phyloP scores from a whole-genome alignment of 257 asterid species.

The Lithospermum erythrorhizon region DNA sequence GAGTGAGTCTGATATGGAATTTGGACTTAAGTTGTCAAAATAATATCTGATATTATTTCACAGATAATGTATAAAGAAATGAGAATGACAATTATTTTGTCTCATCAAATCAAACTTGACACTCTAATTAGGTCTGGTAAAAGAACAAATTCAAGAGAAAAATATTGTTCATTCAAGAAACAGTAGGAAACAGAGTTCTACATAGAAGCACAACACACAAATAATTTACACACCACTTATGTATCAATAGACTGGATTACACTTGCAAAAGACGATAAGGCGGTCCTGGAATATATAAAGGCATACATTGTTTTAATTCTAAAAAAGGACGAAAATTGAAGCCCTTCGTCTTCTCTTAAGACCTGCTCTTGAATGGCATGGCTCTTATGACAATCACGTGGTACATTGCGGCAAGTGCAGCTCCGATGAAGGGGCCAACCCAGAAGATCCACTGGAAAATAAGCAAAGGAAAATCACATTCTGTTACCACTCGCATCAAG shows the following conservation, averaged over 20 bases:
- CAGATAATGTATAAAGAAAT: too few species aligned
- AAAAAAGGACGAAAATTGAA: not conserved
- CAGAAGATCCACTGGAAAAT: slow-evolving; percentile 47
- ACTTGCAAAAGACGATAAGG: slow-evolving; percentile 5
- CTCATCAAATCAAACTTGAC: too few species aligned
- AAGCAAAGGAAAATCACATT: not conserved
- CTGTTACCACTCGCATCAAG: not conserved
- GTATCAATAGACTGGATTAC: slow-evolving; percentile 2
- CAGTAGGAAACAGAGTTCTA: slow-evolving; percentile 2
- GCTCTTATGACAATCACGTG: slow-evolving; percentile 57
- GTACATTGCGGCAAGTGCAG: slow-evolving; percentile 46
- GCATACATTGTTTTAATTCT: not conserved
- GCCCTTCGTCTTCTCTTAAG: slow-evolving; percentile 8
- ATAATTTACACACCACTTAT: slow-evolving; percentile 25
- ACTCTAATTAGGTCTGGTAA: too few species aligned
- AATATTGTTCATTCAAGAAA: not conserved
- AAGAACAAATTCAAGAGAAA: too few species aligned
- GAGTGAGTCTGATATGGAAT: too few species aligned
- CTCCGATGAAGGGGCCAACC: slow-evolving; percentile 66
- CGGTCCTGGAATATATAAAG: not conserved
- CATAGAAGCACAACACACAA: slow-evolving; percentile 13
- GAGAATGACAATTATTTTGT: too few species aligned
- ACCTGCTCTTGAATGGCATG: slow-evolving; percentile 46
- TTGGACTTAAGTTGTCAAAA: too few species aligned
- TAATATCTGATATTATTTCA: too few species aligned